Evolutionary conservation across 1,139 yeast species (phyloP).

Genomic region (Pichia sp.): DNA sequence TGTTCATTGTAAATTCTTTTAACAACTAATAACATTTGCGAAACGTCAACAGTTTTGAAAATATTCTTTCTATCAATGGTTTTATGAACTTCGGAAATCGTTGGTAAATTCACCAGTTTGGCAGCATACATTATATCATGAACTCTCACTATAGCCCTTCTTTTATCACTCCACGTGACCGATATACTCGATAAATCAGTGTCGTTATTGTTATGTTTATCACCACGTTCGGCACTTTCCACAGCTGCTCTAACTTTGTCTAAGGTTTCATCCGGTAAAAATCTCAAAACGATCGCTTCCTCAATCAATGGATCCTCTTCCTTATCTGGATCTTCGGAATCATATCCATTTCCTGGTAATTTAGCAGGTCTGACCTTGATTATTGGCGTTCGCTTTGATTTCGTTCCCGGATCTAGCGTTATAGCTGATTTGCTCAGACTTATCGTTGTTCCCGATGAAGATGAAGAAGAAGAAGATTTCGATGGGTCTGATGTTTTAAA

Average conservation of each 20-base stretch:
- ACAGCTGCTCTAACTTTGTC: conserved; percentile 79
- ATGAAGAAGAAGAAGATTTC: too few species aligned
- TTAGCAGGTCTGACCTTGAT: conserved; percentile 81
- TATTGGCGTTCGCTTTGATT: conserved; percentile 46
- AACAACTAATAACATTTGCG: conserved; percentile 81
- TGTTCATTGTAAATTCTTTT: conserved; percentile 57
- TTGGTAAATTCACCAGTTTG: conserved; percentile 85
- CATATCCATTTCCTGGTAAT: conserved; percentile 94
- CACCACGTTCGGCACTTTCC: conserved; percentile 53
- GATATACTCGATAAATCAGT: conserved; percentile 65
- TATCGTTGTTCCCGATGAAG: conserved; percentile 2
- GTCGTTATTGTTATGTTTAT: conserved; percentile 2
- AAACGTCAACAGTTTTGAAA: conserved; percentile 81
- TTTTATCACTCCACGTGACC: conserved; percentile 78
- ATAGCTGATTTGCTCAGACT: not conserved
- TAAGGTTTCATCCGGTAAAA: conserved; percentile 70
- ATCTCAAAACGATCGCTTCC: conserved; percentile 78
- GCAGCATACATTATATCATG: conserved; percentile 71
- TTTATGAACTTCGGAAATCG: conserved; percentile 83
- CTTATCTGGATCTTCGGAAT: conserved; percentile 93
- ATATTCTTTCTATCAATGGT: conserved; percentile 88
- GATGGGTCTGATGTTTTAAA: conserved; percentile 23
- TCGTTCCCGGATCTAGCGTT: not conserved
- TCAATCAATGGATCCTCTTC: conserved; percentile 95
- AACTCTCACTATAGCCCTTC: conserved; percentile 66